Conservation (phyloP, 257 asterid species). For the Euphrasia confusa region DNA sequence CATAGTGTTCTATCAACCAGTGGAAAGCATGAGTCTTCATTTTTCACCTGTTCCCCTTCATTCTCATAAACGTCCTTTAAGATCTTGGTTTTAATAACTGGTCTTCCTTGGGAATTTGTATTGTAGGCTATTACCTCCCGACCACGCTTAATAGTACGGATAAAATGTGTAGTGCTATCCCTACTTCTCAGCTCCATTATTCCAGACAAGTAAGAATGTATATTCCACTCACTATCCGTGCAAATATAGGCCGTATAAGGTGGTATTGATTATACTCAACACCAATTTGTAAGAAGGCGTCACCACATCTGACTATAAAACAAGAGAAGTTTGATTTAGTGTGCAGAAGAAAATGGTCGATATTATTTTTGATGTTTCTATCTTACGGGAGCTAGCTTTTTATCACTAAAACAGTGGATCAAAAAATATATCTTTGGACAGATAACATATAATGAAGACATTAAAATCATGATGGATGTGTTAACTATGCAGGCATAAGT, state of each 20-base stretch:
- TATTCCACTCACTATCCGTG: conserved; percentile 15
- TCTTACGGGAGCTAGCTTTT: conserved; percentile 3
- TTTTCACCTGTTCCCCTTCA: conserved; percentile 33
- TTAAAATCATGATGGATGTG: not conserved
- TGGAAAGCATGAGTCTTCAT: conserved; percentile 24
- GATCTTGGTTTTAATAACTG: conserved; percentile 34
- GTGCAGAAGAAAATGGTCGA: not conserved
- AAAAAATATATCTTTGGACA: not conserved
- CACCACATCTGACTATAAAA: conserved; percentile 14
- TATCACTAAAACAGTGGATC: conserved; percentile 6
- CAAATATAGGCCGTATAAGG: conserved; percentile 21
- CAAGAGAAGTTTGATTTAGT: not conserved
- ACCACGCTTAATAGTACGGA: conserved; percentile 44
- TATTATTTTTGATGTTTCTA: not conserved
- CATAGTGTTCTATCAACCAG: conserved; percentile 38
- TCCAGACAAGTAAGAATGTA: not conserved
- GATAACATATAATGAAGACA: conserved; percentile 9
- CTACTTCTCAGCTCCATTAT: conserved; percentile 51
- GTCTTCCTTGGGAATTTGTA: conserved; percentile 37
- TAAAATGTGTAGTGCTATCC: conserved; percentile 35
- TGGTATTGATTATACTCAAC: not conserved
- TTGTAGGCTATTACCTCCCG: conserved; percentile 37
- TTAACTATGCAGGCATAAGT: not conserved
- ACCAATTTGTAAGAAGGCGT: conserved; percentile 11
- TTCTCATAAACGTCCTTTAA: conserved; percentile 40